phyloP scores from a whole-genome alignment of 257 asterid species.

The Haberlea rhodopensis region DNA sequence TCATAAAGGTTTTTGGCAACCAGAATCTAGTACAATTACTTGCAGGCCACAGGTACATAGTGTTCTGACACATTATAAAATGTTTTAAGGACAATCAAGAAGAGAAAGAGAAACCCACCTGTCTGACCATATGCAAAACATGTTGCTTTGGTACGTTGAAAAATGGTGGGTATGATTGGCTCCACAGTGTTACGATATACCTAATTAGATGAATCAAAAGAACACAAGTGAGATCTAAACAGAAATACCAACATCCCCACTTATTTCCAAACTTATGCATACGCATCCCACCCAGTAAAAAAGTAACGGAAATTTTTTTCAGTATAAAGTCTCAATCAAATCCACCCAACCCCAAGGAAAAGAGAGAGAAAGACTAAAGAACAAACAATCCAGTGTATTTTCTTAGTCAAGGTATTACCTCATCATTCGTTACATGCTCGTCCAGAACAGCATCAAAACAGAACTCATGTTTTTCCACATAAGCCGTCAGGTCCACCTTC shows the following conservation, averaged over 20 bases:
- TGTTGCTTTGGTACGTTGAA: conserved; percentile 96
- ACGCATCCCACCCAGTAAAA: neutral
- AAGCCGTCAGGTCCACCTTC: conserved; percentile 98
- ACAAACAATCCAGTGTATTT: neutral
- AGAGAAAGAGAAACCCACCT: conserved; percentile 45
- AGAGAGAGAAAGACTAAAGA: neutral
- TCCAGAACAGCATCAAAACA: conserved; percentile 96
- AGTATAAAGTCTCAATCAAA: neutral
- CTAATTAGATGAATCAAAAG: conserved; percentile 41
- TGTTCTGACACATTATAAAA: too few species aligned
- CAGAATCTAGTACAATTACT: neutral
- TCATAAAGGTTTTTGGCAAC: neutral
- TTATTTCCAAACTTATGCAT: neutral
- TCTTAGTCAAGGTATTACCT: conserved; percentile 50
- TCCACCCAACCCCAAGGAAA: neutral
- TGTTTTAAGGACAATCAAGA: conserved; percentile 8
- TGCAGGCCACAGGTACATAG: conserved; percentile 7
- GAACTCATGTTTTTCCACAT: conserved; percentile 95
- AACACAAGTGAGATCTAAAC: conserved; percentile 25
- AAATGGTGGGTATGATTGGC: conserved; percentile 91
- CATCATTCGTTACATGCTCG: conserved; percentile 87
- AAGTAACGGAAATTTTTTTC: neutral
- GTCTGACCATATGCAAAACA: conserved; percentile 99
- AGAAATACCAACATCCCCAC: conserved; percentile 17
- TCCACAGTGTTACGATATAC: conserved; percentile 89